Base-by-base conservation (phyloP, 495 filamentous ascomycete species). In the Halenospora varia region DNA sequence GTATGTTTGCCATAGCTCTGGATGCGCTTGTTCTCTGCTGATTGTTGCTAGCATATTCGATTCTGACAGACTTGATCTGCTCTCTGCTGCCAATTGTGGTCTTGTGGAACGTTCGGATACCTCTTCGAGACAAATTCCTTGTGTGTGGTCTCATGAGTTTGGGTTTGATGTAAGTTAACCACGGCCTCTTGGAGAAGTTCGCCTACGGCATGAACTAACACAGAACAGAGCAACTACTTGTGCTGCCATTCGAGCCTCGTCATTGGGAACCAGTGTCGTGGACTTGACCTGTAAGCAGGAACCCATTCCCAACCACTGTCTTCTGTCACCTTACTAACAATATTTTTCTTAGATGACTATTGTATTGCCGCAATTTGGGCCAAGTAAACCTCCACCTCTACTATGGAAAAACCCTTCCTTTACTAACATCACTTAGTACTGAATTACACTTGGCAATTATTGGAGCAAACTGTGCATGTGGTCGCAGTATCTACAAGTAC, bases 41-140 rank as follows among this genome's bases (percentile, higher is more conserved):
- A 45, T 6, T 2, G 20, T 19, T 25, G 2, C 9, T 10, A 68
- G 66, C 60, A 13, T 68, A 68, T 48, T 64, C 61, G 4, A 59
- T 69, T 26, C n/a, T 66, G n/a, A 65, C 67, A 22, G 64, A 69
- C 48, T 24, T 67, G 3, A 45, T 65, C n/a, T 66, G 65, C 51
- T 65, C 67, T 6, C 48, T 69, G 3, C 58, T 67, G 2, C 67
- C 67, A 10, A 54, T 67, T 11, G 54, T 60, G 10, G 65, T 69
- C 8, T 44, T 69, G 9, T 63, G 57, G 51, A 67, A 53, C n/a
- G 60, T 69, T 23, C 19, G 53, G 13, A 65, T 69, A 8, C 55
- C 55, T 2, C 55, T 52, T 22, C 48, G 25, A 39, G 59, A 56
- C 23, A 69, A 69, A 47, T 10, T 64, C 20, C 17, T 51, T 1